Conservation (phyloP, 495 filamentous ascomycete species). For the Xylaria sp. region DNA sequence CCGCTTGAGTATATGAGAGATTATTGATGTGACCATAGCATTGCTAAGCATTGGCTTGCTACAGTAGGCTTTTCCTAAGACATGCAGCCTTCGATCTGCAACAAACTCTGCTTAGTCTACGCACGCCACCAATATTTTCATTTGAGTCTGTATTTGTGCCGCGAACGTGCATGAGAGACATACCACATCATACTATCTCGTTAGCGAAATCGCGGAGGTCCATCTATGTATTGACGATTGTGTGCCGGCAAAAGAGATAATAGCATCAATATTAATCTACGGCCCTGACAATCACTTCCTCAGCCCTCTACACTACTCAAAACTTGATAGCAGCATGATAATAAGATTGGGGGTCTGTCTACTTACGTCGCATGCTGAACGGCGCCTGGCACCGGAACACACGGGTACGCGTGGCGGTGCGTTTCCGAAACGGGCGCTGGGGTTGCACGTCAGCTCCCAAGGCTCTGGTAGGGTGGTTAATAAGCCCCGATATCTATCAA, state of each 20-base stretch:
- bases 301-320: not conserved
- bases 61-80: not conserved
- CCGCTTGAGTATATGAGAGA: not conserved
- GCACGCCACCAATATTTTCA: not conserved
- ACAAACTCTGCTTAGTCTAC: not conserved
- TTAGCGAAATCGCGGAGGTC: not conserved
- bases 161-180: not conserved
- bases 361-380: not conserved
- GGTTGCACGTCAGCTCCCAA: slow-evolving; percentile 13
- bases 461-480: slow-evolving; percentile 12
- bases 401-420: not conserved
- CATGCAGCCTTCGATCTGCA: not conserved
- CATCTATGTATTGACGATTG: not conserved
- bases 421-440: not conserved
- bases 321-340: not conserved
- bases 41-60: too few relatives aligned
- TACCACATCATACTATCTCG: not conserved
- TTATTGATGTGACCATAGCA: not conserved
- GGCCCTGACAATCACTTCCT: not conserved
- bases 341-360: not conserved
- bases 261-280: not conserved
- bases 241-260: not conserved
- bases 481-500: too few relatives aligned
- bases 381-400: not conserved
- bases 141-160: not conserved